Percentiles rank a stretch among this genome's conserved stretches.
Evolutionary conservation across 2,329 filamentous ascomycete species (phyloP).

Genomic region (Rhexocercosporidium sp.): DNA sequence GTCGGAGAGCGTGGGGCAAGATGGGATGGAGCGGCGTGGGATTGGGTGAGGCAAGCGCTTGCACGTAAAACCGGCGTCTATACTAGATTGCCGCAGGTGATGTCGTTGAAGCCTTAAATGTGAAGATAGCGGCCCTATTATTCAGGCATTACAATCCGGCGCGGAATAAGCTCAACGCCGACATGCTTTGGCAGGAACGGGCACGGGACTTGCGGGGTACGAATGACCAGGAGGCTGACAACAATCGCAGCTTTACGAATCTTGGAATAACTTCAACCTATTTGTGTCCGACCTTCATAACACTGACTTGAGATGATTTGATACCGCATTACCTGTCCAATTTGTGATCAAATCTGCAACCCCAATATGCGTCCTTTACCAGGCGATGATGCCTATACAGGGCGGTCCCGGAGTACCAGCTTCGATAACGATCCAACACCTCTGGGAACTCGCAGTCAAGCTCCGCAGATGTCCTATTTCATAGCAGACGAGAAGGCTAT

Average conservation of each 20-base stretch:
- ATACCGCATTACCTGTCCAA: background rate
- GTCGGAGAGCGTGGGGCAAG: conserved; percentile 2
- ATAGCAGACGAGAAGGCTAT: conserved; percentile 56
- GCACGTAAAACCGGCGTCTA: background rate
- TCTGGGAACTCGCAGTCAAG: conserved; percentile 42
- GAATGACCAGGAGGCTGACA: conserved; percentile 20
- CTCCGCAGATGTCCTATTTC: conserved; percentile 57
- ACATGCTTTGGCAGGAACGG: background rate
- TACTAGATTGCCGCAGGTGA: background rate
- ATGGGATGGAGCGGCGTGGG: background rate
- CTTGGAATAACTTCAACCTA: conserved; percentile 5
- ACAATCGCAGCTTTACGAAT: conserved; percentile 11
- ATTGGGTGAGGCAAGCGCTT: conserved; percentile 13
- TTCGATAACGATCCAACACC: conserved; percentile 46
- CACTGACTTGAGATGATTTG: background rate
- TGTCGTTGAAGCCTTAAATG: too few species aligned
- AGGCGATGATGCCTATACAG: conserved; percentile 49
- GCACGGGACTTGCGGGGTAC: conserved; percentile 17
- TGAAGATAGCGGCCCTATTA: background rate
- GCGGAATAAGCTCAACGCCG: background rate
- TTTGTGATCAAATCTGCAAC: background rate
- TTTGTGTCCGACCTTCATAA: background rate
- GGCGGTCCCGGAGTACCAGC: conserved; percentile 46
- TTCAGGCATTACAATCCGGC: background rate
- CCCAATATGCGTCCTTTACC: conserved; percentile 52